Evolutionary conservation across 192 early-diverging fungal genomes (phyloP), one percentile per base, ranked within the genome.

Genomic region (Gamsiella multidivaricata): DNA sequence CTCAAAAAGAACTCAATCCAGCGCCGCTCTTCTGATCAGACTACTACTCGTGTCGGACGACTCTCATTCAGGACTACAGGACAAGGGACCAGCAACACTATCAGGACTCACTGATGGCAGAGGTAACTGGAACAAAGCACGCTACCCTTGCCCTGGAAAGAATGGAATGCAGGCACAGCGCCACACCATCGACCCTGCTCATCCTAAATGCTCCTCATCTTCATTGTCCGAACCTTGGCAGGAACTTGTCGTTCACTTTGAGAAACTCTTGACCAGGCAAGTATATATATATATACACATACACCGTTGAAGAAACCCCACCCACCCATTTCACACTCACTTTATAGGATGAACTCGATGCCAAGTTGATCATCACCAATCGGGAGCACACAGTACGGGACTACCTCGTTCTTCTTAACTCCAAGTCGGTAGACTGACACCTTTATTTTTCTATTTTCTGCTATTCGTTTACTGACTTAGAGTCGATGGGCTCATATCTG

Each of bases 401-500:
- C n/a, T n/a, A n/a, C n/a, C n/a, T n/a, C n/a, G n/a, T n/a, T n/a
- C n/a, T n/a, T n/a, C n/a, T n/a, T n/a, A n/a, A n/a, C n/a, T n/a
- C n/a, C n/a, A n/a, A n/a, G n/a, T n/a, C n/a, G n/a, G n/a, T n/a
- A n/a, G 26, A 23, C 10, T 46, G 39, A 57, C 32, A 23, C 17
- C 4, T 5, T 51, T 9, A 10, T 36, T n/a, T 22, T 29, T 0
- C 22, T 56, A 14, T 42, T 41, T 42, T 31, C 15, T 45, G 12
- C 8, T 23, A 32, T 14, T 17, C 14, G 10, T 42, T 22, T 26
- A 22, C 3, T 37, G 2, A 26, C 11, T 12, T 59, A 78, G 74
- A 37, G 76, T 73, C 11, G 80, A 83, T 53, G 82, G 85, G 43
- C 59, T 89, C 10, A 63, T 85, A 36, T 85, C 86, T n/a, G 83